Evolutionary conservation across 371 early-diverging fungal genomes (phyloP), one percentile per base, ranked within the genome.

Genomic region (Mortierella sp.): DNA sequence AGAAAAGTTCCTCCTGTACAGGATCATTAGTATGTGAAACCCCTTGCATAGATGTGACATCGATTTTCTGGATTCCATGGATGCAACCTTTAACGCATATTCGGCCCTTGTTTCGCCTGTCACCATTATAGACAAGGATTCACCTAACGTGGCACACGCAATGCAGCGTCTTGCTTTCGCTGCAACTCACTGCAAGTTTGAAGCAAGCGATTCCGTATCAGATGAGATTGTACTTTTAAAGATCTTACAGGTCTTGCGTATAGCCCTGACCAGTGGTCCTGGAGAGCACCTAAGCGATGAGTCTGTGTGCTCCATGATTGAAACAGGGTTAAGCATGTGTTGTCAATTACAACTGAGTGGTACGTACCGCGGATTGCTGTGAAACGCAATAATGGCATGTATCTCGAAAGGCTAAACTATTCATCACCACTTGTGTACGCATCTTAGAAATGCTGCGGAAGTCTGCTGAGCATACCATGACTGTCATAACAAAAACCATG

Each of bases 221-320:
- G 98, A 99, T 77, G 99, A 99, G 83, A 90, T 95, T 4, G 98
- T 98, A 0, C 87, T 99, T 40, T 83, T 95, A 62, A 92, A 93
- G 72, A 96, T 98, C 74, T 86, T 99, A 19, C 92, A 93, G 40
- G 91, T 98, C 19, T 84, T 97, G 32, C 87, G 94, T 78, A 88
- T 87, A 83, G 89, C 89, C 36, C 87, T 89, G 69, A 90, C 89
- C n/a, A 90, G 91, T 58, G 88, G 88, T 28, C 90, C 92, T 65
- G 92, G 94, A 15, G 84, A 84, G 58, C 86, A 87, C 8, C 79
- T 98, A 43, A 93, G 93, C 60, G 98, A 98, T 77, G 95, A 95
- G 75, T 94, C 94, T 16, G 92, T 98, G 7, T 98, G 99, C 81
- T 96, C 95, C 70, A 96, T 98, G 91, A 93, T 98, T 84, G 99